Conservation (phyloP, 2,329 filamentous ascomycete species). For the Annulohypoxylon truncatum region DNA sequence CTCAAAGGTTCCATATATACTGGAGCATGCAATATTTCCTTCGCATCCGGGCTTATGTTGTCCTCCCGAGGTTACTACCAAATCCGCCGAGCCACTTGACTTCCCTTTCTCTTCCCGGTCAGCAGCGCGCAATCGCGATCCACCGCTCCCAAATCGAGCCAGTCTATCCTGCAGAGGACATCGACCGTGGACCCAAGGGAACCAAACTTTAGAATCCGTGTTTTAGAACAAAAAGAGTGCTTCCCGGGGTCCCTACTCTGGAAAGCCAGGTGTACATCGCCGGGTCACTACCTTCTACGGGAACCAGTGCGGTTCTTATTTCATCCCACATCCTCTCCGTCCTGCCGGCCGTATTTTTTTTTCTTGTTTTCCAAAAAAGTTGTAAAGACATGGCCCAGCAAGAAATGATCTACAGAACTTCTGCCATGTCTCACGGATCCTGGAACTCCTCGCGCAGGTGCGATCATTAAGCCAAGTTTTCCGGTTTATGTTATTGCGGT, state of each 20-base stretch:
- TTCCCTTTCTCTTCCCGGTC: slow-evolving; percentile 37
- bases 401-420: slow-evolving; percentile 61
- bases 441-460: slow-evolving; percentile 67
- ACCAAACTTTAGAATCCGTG: slow-evolving; percentile 36
- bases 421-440: slow-evolving; percentile 59
- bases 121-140: slow-evolving; percentile 35
- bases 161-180: slow-evolving; percentile 39
- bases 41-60: slow-evolving; percentile 39
- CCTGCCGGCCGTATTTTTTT: slow-evolving; percentile 36
- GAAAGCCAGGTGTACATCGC: slow-evolving; percentile 35
- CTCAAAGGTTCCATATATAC: slow-evolving; percentile 35
- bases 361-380: slow-evolving; percentile 31
- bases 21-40: slow-evolving; percentile 41
- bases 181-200: slow-evolving; percentile 38
- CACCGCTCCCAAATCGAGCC: slow-evolving; percentile 40
- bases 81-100: slow-evolving; percentile 40
- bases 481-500: slow-evolving; percentile 37
- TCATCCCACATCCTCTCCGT: slow-evolving; percentile 36
- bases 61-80: slow-evolving; percentile 40
- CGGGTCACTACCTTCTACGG: slow-evolving; percentile 30
- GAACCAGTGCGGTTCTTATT: slow-evolving; percentile 40
- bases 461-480: slow-evolving; percentile 50
- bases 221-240: slow-evolving; percentile 32
- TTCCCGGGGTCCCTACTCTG: slow-evolving; percentile 26
- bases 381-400: slow-evolving; percentile 47